Evolutionary conservation across 2,329 filamentous ascomycete genomes (phyloP), one percentile per base, ranked within the genome.

Genomic region (Calonectria multiphialidica): DNA sequence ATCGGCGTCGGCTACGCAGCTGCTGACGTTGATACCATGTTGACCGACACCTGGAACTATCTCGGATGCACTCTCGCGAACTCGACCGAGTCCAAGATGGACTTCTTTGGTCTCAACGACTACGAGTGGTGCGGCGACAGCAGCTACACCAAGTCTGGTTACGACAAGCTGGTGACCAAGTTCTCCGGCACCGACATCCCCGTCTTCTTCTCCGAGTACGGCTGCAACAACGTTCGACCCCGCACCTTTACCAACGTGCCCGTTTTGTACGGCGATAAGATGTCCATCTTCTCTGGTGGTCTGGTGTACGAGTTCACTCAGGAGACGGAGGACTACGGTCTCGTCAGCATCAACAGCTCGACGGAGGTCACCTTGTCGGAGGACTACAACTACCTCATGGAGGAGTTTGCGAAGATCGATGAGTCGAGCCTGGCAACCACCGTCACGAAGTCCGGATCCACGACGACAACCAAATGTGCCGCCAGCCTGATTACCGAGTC

Each of bases 121-220:
- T 62, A 62, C 9, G 57, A 62, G 25, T 62, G 57, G 57, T 62
- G 57, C 57, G 57, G 57, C n/a, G 57, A 62, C 23, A 62, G 57
- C 40, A 62, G 57, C 40, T 62, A 45, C 57, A 62, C 57, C 1
- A 16, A 62, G 57, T 62, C 57, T 6, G 57, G 57, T 13, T 62
- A 62, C 28, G 25, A 62, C 40, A 23, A 62, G 21, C 37, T 62
- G 16, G 40, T 62, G 1, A 15, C 23, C 40, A 45, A 21, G 57
- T 62, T 62, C 18, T 23, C 16, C 5, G 40, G 33, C 28, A 62
- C 23, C 3, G 28, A 16, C 28, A 62, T 62, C 10, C 57, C 57
- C 37, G 57, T 62, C 40, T 62, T 62, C 57, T 62, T 62, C 57
- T 44, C 37, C 57, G 57, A 62, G 57, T 62, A 62, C 6, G 57